phyloP scores from a whole-genome alignment of 1,139 yeast species.

The Scheffersomyces titani region DNA sequence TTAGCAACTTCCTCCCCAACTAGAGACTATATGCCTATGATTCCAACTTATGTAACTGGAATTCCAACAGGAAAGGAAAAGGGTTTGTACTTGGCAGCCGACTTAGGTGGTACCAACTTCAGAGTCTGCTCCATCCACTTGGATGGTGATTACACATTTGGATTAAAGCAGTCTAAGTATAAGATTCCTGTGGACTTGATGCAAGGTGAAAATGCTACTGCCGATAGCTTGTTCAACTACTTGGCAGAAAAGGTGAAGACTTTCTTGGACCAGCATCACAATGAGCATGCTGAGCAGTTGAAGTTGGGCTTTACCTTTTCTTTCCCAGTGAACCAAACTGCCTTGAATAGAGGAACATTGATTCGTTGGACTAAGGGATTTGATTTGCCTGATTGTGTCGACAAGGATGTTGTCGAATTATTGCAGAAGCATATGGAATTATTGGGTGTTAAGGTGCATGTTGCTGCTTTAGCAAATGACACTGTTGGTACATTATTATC shows the following conservation, averaged over 20 bases:
- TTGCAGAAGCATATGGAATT: slow-evolving; percentile 69
- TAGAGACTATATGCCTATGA: slow-evolving; percentile 73
- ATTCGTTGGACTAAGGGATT: slow-evolving; percentile 97
- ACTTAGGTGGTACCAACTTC: slow-evolving; percentile 86
- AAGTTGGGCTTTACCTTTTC: slow-evolving; percentile 91
- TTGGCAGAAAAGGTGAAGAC: slow-evolving; percentile 67
- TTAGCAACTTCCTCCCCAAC: slow-evolving; percentile 39
- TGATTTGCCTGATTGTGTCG: slow-evolving; percentile 80
- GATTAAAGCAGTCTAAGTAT: slow-evolving; percentile 68
- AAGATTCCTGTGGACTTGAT: slow-evolving; percentile 74
- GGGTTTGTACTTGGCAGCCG: slow-evolving; percentile 80
- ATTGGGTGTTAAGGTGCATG: slow-evolving; percentile 62
- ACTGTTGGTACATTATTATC: slow-evolving; percentile 92
- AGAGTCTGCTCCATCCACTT: slow-evolving; percentile 83
- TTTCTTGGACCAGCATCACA: slow-evolving; percentile 67
- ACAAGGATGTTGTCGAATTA: slow-evolving; percentile 72
- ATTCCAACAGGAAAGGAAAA: slow-evolving; percentile 81
- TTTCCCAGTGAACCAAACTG: slow-evolving; percentile 87
- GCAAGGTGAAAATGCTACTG: slow-evolving; percentile 43
- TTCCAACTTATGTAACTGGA: slow-evolving; percentile 79
- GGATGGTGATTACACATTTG: slow-evolving; percentile 78
- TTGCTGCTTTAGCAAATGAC: slow-evolving; percentile 90
- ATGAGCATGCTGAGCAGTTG: slow-evolving; percentile 33
- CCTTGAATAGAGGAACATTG: slow-evolving; percentile 72
- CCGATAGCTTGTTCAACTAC: slow-evolving; percentile 63